Percentiles rank a stretch among this genome's conserved stretches.
Evolutionary conservation across 2,329 filamentous ascomycete species (phyloP).

Genomic region (Botrytis porri): DNA sequence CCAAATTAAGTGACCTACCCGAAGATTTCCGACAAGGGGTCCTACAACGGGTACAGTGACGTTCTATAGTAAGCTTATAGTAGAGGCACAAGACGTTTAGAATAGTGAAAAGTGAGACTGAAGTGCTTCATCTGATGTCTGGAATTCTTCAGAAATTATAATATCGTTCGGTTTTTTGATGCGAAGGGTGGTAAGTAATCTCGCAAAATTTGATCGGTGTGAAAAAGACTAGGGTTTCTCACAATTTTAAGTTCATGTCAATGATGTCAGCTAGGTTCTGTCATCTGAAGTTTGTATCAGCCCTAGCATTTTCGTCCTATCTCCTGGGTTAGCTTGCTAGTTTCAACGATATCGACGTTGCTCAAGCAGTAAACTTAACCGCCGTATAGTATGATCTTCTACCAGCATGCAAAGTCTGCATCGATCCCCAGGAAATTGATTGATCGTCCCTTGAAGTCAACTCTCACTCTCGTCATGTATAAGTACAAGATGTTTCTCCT

Average conservation of each 20-base stretch:
- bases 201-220: not conserved
- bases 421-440: too few relatives aligned
- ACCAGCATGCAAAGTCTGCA: not conserved
- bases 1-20: not conserved
- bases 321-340: not conserved
- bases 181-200: not conserved
- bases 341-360: not conserved
- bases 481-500: conserved; percentile 5
- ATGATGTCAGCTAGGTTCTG: not conserved
- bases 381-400: conserved; percentile 17
- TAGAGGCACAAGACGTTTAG: not conserved
- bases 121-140: conserved; percentile 15
- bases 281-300: conserved; percentile 15
- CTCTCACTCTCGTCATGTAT: not conserved
- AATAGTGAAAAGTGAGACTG: conserved; percentile 4
- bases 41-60: not conserved
- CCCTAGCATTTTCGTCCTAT: not conserved
- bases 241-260: not conserved
- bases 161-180: not conserved
- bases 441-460: not conserved
- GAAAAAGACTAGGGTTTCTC: not conserved
- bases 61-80: too few relatives aligned
- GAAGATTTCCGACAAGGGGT: not conserved
- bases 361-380: not conserved
- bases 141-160: not conserved